Evolutionary conservation across 176 grass and related monocot genomes (phyloP).

Genomic region (Chloris gayana): DNA sequence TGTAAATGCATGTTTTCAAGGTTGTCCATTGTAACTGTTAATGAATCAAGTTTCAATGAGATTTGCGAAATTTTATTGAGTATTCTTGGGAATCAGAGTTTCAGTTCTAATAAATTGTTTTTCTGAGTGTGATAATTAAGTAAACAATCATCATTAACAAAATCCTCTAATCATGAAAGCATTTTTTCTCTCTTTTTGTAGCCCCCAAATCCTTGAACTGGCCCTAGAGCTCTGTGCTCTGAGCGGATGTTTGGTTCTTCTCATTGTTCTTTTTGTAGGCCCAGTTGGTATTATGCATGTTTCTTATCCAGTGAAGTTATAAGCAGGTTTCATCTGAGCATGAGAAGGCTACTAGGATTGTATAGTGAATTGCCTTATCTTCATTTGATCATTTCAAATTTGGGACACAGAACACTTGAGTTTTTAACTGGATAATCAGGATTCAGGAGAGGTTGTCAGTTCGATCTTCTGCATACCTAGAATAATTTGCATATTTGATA

Average conservation of each 20-base stretch:
- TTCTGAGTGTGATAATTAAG: neutral
- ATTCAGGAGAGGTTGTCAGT: neutral
- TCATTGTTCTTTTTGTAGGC: neutral
- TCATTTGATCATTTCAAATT: neutral
- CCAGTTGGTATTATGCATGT: neutral
- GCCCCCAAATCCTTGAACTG: neutral
- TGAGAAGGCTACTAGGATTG: neutral
- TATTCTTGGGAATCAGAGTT: neutral
- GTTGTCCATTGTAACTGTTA: neutral
- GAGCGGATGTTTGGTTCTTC: neutral
- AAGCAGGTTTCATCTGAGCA: neutral
- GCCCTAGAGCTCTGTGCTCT: neutral
- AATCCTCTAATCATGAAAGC: neutral
- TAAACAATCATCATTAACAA: slow-evolving; percentile 5
- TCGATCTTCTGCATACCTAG: slow-evolving; percentile 22
- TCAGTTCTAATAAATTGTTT: neutral
- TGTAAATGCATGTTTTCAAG: slow-evolving; percentile 21
- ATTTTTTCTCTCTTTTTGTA: neutral
- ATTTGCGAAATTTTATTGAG: neutral
- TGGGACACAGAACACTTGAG: neutral
- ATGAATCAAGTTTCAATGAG: neutral
- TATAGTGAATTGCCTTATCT: neutral
- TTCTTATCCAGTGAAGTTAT: neutral
- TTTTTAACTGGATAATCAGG: neutral
- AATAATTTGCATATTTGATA: neutral